phyloP scores from a whole-genome alignment of 2,329 filamentous ascomycete species.

The Aspergillus fumigatiaffinis region DNA sequence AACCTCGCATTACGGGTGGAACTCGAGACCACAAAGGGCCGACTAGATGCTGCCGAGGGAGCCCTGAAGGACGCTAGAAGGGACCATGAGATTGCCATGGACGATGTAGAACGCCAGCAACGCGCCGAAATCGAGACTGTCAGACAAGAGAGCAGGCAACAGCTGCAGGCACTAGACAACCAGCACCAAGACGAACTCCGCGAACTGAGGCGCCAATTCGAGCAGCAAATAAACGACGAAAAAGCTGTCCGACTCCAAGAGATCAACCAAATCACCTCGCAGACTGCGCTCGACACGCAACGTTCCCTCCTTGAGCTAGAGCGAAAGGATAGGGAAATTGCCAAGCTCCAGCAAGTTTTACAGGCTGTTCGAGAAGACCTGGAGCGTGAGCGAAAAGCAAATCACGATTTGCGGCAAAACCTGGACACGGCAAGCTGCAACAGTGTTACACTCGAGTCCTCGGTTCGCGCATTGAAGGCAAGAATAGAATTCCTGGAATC shows the following conservation, averaged over 20 bases:
- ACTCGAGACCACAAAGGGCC: conserved; percentile 58
- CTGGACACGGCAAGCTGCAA: conserved; percentile 58
- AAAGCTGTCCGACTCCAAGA: conserved; percentile 35
- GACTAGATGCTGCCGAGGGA: conserved; percentile 46
- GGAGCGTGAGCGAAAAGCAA: conserved; percentile 61
- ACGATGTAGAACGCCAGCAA: conserved; percentile 51
- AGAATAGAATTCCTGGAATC: conserved; percentile 88
- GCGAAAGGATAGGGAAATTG: conserved; percentile 53
- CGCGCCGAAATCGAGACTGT: conserved; percentile 41
- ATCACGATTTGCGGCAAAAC: conserved; percentile 54
- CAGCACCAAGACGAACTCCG: conserved; percentile 66
- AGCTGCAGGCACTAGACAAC: conserved; percentile 56
- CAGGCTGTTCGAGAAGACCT: conserved; percentile 46
- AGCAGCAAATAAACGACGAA: conserved; percentile 65
- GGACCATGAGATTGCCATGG: conserved; percentile 49
- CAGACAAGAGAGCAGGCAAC: conserved; percentile 44
- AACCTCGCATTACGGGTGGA: conserved; percentile 63
- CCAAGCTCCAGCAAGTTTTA: conserved; percentile 40
- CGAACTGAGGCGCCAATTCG: conserved; percentile 59
- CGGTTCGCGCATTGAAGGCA: conserved; percentile 70
- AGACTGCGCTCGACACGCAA: conserved; percentile 37
- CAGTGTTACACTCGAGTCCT: conserved; percentile 66
- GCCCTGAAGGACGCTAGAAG: conserved; percentile 51
- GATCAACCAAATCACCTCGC: conserved; percentile 33
- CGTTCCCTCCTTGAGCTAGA: conserved; percentile 44